Evolutionary conservation across 2,329 filamentous ascomycete genomes (phyloP), one percentile per base, ranked within the genome.

Genomic region (Penicillium italicum): DNA sequence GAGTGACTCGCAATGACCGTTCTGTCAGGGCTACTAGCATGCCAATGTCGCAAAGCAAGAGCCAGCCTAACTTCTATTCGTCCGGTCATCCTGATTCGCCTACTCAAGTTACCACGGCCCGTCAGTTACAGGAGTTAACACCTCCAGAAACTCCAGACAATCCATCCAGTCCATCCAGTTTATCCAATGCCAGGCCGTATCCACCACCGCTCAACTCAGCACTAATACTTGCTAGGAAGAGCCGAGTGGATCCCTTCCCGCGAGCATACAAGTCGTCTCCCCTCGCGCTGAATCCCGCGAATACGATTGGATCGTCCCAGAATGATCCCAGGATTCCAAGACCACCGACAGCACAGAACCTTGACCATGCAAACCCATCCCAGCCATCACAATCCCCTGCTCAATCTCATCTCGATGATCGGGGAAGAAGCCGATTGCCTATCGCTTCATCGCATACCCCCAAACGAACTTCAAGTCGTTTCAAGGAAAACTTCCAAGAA

Each of bases 231-330:
- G 42, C 43, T 7, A 56, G 55, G 22, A 56, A 50, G 37, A 52
- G 12, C 11, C 44, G 45, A n/a, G 30, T 45, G 20, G 60, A 65
- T 10, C 42, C 38, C 5, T 49, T 48, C 33, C 28, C 47, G 16
- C 62, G 57, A 43, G 58, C 55, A 12, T 72, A 71, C 57, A 69
- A 64, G 45, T 70, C 70, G 7, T 73, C 71, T 12, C 70, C 70
- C 22, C 63, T 73, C 28, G 62, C 70, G 9, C 61, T 61, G 38
- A 64, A 66, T 14, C 58, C 66, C 36, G 61, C 61, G 22, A 57
- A 56, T 20, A 62, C 49, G 8, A 31, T 55, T n/a, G 58, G 58
- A 10, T 33, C 34, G 26, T 40, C 58, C 45, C 49, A 31, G 33
- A 52, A 52, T 26, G 45, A 45, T 28, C 46, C n/a, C 18, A 48